Evolutionary conservation across 192 early-diverging fungal genomes (phyloP).

Genomic region (Kappamyces sp.): DNA sequence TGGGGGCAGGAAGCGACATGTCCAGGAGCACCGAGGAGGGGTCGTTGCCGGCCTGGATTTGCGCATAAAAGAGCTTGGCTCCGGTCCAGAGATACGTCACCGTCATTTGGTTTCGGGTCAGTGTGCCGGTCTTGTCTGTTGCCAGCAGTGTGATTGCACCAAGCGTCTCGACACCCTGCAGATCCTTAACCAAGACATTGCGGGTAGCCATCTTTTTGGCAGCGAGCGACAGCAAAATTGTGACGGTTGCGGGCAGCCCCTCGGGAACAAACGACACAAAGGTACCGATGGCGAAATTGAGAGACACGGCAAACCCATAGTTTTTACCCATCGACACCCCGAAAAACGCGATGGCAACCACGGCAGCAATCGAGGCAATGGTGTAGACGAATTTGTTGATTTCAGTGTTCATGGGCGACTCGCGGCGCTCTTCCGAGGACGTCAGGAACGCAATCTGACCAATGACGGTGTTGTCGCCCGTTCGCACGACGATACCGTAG

Average conservation of each 20-base stretch:
- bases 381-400: constrained; percentile 78
- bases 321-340: constrained; percentile 60
- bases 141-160: constrained; percentile 94
- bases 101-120: constrained; percentile 97
- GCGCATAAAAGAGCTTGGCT: constrained; percentile 51
- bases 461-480: constrained; percentile 88
- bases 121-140: constrained; percentile 95
- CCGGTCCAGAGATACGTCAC: constrained; percentile 87
- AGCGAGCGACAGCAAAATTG: constrained; percentile 78
- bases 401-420: constrained; percentile 70
- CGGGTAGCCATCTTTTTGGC: constrained; percentile 87
- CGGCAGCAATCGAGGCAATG: constrained; percentile 72
- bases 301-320: constrained; percentile 18
- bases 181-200: constrained; percentile 92
- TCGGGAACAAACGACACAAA: constrained; percentile 86
- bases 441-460: constrained; percentile 92
- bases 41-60: constrained; percentile 20
- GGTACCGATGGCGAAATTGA: constrained; percentile 85
- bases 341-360: constrained; percentile 81
- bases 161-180: constrained; percentile 93
- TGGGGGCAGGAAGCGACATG: constrained; percentile 48
- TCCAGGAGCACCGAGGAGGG: constrained; percentile 32
- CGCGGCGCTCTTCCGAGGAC: constrained; percentile 64
- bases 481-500: constrained; percentile 88
- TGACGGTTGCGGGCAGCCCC: constrained; percentile 90